Conservation (phyloP, 2,329 filamentous ascomycete genomes). For the Cladophialophora carrionii region DNA sequence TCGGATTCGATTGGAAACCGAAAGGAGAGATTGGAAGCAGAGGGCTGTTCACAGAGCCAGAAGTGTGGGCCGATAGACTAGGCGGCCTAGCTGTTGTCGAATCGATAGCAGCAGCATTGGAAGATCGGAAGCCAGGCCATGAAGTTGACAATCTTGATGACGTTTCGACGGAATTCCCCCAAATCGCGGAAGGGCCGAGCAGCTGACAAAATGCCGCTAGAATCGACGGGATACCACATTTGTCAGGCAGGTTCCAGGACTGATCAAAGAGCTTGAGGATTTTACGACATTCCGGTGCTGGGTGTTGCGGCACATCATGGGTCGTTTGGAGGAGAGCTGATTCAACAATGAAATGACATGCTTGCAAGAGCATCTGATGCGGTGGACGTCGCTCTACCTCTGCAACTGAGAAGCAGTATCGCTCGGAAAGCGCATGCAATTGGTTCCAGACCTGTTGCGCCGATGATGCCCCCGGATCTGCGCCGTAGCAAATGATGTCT, state of each 20-base stretch:
- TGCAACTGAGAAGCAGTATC: slow-evolving; percentile 22
- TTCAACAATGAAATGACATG: slow-evolving; percentile 22
- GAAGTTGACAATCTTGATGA: slow-evolving; percentile 10
- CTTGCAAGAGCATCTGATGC: slow-evolving; percentile 32
- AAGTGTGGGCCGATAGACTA: not conserved
- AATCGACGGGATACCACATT: slow-evolving; percentile 28
- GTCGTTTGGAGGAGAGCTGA: not conserved
- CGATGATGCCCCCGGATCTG: not conserved
- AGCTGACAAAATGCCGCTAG: slow-evolving; percentile 15
- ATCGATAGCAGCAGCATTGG: not conserved
- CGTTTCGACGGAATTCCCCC: slow-evolving; percentile 1
- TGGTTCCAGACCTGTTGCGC: not conserved
- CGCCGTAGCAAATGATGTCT: not conserved
- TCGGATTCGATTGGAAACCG: not conserved
- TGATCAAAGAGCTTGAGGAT: slow-evolving; percentile 21
- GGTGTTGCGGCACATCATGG: not conserved
- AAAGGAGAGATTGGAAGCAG: slow-evolving; percentile 3
- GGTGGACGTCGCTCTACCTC: slow-evolving; percentile 21
- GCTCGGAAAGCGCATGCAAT: slow-evolving; percentile 19
- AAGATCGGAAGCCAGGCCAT: slow-evolving; percentile 23
- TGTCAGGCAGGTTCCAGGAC: slow-evolving; percentile 21
- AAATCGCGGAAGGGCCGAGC: slow-evolving; percentile 6
- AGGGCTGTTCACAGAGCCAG: not conserved
- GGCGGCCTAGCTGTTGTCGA: not conserved
- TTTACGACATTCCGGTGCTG: slow-evolving; percentile 15